Conservation (phyloP, 805 yeast species). For the Pichia californica region DNA sequence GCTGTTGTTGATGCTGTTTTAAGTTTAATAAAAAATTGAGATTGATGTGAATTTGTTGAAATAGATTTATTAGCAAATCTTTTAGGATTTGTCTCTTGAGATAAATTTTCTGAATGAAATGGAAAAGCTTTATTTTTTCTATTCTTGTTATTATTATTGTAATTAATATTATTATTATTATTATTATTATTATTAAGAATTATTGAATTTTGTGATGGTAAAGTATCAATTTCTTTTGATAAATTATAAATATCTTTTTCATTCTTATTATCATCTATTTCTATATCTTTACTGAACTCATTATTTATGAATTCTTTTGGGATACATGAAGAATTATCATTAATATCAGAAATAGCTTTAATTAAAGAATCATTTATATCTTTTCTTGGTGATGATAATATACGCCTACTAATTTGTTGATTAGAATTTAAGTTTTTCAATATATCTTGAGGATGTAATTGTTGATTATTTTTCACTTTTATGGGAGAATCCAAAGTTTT, state of each 20-base stretch:
- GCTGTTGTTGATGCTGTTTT: too few relatives aligned
- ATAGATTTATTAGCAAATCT: too few relatives aligned
- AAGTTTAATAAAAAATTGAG: too few relatives aligned
- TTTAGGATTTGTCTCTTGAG: too few relatives aligned
- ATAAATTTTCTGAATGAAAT: too few relatives aligned
- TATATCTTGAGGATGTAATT: background rate
- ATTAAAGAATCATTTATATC: constrained; percentile 2
- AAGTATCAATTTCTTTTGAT: too few relatives aligned
- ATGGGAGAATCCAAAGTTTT: constrained; percentile 1
- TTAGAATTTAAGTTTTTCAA: constrained; percentile 2
- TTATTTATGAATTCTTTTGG: too few relatives aligned
- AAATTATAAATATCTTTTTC: too few relatives aligned
- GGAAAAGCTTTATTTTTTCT: background rate
- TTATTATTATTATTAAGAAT: background rate
- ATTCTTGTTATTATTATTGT: background rate
- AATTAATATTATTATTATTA: background rate
- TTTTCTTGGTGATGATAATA: constrained; percentile 6
- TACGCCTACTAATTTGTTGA: background rate
- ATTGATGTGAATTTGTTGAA: too few relatives aligned
- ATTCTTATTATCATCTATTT: background rate
- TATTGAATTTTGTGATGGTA: too few relatives aligned
- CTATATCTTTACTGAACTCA: too few relatives aligned
- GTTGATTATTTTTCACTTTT: background rate
- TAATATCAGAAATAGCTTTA: background rate
- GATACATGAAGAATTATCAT: too few relatives aligned